Evolutionary conservation across 108 stramenopile species (phyloP).

Genomic region (Aurantiochytrium sp.): DNA sequence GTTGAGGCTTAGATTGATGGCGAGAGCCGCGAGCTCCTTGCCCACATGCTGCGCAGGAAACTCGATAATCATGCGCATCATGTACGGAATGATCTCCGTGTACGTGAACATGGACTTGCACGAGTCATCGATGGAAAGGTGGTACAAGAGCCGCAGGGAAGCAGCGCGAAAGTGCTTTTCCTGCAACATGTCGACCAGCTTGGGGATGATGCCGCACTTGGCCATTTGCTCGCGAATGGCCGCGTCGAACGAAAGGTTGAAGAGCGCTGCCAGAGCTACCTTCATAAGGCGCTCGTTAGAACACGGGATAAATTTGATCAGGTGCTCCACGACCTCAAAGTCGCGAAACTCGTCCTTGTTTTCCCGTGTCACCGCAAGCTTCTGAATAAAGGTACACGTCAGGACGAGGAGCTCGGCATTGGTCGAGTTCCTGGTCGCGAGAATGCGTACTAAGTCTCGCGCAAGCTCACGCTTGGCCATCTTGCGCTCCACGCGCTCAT

Average conservation of each 20-base stretch:
- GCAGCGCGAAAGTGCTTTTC: constrained; percentile 1
- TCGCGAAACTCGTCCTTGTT: constrained; percentile 53
- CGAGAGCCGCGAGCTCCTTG: constrained; percentile 58
- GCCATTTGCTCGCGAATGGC: constrained; percentile 44
- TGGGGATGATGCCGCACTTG: constrained; percentile 38
- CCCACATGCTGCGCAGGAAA: constrained; percentile 49
- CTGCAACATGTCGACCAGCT: constrained; percentile 53
- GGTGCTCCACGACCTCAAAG: constrained; percentile 12
- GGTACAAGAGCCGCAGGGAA: constrained; percentile 51
- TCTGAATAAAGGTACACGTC: constrained; percentile 54
- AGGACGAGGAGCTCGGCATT: constrained; percentile 42
- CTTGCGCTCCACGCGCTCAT: constrained; percentile 51
- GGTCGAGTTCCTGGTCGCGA: background rate
- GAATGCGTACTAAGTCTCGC: constrained; percentile 18
- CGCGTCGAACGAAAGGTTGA: constrained; percentile 61
- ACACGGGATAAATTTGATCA: constrained; percentile 43
- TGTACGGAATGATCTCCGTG: constrained; percentile 52
- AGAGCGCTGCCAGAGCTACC: constrained; percentile 48
- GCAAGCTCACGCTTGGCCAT: constrained; percentile 46
- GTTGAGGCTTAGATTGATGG: constrained; percentile 51
- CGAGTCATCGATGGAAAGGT: constrained; percentile 52
- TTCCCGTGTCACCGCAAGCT: constrained; percentile 54
- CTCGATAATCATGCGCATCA: constrained; percentile 55
- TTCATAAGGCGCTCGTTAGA: constrained; percentile 42
- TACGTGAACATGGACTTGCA: constrained; percentile 58